phyloP scores from a whole-genome alignment of 176 grass and related monocot genomes.

The Bothriochloa decipiens region DNA sequence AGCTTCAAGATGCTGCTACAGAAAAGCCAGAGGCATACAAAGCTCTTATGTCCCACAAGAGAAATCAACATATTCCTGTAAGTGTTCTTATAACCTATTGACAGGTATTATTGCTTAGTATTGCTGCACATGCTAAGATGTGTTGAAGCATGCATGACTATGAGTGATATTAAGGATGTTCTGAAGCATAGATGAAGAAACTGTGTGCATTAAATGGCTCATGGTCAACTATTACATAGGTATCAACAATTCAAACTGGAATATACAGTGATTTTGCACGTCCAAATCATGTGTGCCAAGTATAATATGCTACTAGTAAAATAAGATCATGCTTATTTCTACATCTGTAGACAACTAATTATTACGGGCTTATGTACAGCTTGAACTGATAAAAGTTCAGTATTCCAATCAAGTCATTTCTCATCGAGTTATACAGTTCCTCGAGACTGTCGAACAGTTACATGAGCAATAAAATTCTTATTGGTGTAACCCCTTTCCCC shows the following conservation, averaged over 20 bases:
- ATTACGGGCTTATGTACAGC: not conserved
- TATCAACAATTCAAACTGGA: not conserved
- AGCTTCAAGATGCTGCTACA: slow-evolving; percentile 58
- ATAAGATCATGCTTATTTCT: not conserved
- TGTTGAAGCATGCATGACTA: not conserved
- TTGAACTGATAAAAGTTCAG: slow-evolving; percentile 12
- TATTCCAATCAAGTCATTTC: not conserved
- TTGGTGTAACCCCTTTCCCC: not conserved
- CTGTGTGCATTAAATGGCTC: not conserved
- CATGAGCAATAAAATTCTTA: not conserved
- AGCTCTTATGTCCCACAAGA: slow-evolving; percentile 63
- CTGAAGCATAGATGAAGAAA: slow-evolving; percentile 19
- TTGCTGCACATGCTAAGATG: not conserved
- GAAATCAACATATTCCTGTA: slow-evolving; percentile 82
- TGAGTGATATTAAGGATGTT: slow-evolving; percentile 5
- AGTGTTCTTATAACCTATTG: slow-evolving; percentile 27
- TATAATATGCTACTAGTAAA: not conserved
- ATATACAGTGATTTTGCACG: not conserved
- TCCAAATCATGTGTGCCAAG: not conserved
- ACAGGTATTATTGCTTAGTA: slow-evolving; percentile 17
- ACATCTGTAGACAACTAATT: not conserved
- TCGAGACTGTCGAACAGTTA: not conserved
- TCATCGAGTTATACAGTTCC: not conserved
- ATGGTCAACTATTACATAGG: not conserved
- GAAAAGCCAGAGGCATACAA: slow-evolving; percentile 71